Evolutionary conservation across 2,329 filamentous ascomycete genomes (phyloP), one percentile per base, ranked within the genome.

Genomic region (Fusarium torreyae): DNA sequence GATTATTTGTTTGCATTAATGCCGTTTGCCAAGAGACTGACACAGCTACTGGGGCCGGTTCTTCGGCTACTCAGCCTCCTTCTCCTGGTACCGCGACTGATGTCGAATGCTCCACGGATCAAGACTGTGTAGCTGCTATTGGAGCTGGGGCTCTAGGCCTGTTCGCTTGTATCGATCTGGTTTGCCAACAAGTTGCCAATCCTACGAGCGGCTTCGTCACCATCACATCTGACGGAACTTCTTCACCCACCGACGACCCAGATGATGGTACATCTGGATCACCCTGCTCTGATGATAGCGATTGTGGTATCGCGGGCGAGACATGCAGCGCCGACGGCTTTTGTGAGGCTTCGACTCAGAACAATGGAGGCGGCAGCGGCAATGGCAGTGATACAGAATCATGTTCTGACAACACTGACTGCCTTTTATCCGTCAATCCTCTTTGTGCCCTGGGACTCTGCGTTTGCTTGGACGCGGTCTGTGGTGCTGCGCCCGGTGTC

Each of bases 371-470:
- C 2, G 43, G 28, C 0, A 31, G 28, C 11, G 20, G 11, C 3
- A 1, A 4, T 5, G 38, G 15, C 13, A 15, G 20, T 13, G 20
- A 24, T 15, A 24, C 40, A 9, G 40, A 34, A 4, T 22, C 62
- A 5, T 70, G 68, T 11, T 6, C 15, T 1, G 48, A 51, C 10
- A 51, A n/a, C 4, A 6, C 44, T 4, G 63, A 70, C 3, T 70
- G 68, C 4, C 43, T 70, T 6, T 7, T 57, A 6, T 52, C 57
- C 3, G n/a, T 57, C 2, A 40, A 58, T 7, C 28, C 57, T 14
- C 42, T 70, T 6, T 70, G 68, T 8, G n/a, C 6, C 6, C 24
- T 60, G n/a, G 68, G 68, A 4, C 63, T 70, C 17, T 70, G 68
- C 3, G 6, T 65, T 5, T 70, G 68, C 7, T 1, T 70, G 2